Evolutionary conservation across 129 eudicot species (phyloP), one percentile per base, ranked within the genome.

Genomic region (Pittosporum tobira): DNA sequence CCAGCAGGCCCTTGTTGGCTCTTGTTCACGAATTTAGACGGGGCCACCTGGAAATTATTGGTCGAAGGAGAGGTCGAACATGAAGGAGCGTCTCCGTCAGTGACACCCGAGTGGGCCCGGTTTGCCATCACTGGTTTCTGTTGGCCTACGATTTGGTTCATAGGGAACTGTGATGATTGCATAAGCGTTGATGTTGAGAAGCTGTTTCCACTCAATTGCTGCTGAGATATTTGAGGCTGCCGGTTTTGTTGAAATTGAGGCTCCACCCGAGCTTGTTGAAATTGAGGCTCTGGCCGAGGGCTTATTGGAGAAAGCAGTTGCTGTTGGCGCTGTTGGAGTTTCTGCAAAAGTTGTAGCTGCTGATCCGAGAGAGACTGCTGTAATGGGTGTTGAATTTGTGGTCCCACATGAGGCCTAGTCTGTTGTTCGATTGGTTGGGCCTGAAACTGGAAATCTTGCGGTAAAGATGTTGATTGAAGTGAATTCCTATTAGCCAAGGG

Each of bases 31-130:
- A 76, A 73, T 63, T 52, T 84, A 50, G 80, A 34, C 30, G 79
- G 82, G 22, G 79, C 69, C 28, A 73, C 57, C 18, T 88, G 94
- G 67, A 77, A 73, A 53, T 80, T 87, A 57, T 79, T 84, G 57
- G 86, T 78, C 5, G 90, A 79, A 69, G 94, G 93, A 3, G 96
- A 84, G 1, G 91, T 81, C 25, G 96, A 88, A 70, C 94, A 88
- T 2, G 96, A 88, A n/a, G 94, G 91, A 62, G 77, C 81, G 61
- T 84, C 94, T 13, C 73, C 87, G 25, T 79, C 84, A 18, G 88
- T 67, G 8, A 59, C 62, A 24, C 75, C 83, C 25, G 94, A 78
- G 51, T 77, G 80, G 38, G 78, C 65, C 63, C 81, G 68, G 57
- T 63, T 54, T 28, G 49, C 25, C 23, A 52, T 16, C 0, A 64